Evolutionary conservation across 257 asterid species (phyloP).

Genomic region (Solanum virginianum): DNA sequence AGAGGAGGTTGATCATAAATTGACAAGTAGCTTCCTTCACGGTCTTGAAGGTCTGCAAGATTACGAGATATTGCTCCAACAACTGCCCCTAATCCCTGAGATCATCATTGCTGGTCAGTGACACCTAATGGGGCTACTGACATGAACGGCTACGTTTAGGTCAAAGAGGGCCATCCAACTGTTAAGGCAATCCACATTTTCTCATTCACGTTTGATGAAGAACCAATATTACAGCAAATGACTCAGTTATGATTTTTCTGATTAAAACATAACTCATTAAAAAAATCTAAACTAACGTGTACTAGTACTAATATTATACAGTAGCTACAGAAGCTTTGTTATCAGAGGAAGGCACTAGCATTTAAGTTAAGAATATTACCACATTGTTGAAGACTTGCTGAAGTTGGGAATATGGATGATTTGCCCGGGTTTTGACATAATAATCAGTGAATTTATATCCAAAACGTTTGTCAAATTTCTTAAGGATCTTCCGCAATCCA

Average conservation of each 20-base stretch:
- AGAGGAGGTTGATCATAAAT: constrained; percentile 85
- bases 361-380: constrained; percentile 37
- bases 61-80: constrained; percentile 98
- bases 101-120: background rate
- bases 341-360: background rate
- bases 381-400: constrained; percentile 98
- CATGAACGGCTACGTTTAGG: background rate
- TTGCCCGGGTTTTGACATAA: constrained; percentile 91
- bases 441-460: constrained; percentile 85
- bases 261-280: background rate
- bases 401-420: constrained; percentile 98
- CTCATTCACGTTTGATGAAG: background rate
- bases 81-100: constrained; percentile 95
- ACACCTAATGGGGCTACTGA: background rate
- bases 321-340: background rate
- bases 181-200: background rate
- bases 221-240: background rate
- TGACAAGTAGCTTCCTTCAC: constrained; percentile 93
- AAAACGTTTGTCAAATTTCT: constrained; percentile 89
- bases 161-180: background rate
- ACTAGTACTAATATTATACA: background rate
- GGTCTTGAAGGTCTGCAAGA: constrained; percentile 90
- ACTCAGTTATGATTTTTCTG: background rate
- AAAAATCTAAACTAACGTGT: background rate
- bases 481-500: constrained; percentile 88